Evolutionary conservation across 441 rosid species (phyloP), one percentile per base, ranked within the genome.

Genomic region (Populus hybrid): DNA sequence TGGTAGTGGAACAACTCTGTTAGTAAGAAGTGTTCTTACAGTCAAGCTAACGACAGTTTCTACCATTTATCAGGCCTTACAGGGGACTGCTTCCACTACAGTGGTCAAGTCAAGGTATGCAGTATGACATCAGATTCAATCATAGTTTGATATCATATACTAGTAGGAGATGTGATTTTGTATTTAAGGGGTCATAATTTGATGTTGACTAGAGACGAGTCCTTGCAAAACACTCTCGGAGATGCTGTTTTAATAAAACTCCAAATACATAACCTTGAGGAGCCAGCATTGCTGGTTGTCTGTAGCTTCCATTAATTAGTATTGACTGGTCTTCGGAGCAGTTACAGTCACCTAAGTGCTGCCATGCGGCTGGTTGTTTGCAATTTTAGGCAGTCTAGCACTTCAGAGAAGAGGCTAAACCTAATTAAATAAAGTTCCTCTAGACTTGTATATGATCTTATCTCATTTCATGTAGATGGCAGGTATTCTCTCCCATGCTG

Each of bases 241-340:
- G 87, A 83, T 79, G 78, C 86, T 14, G 14, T 77, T 36, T 68
- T 6, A 75, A 63, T 84, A 77, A 78, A 75, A 72, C 24, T 83
- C 86, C 86, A 86, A 84, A 80, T 20, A 73, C 74, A 68, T 77
- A 34, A 24, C 34, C n/a, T 6, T 38, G 18, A 16, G 34, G 18
- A 67, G 67, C 46, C 69, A 24, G n/a, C 46, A 46, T 61, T 30
- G 72, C 70, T 26, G 66, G 64, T 67, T 69, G 80, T 74, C 73
- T 40, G 73, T 72, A 63, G 30, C 30, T 38, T 28, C 8, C n/a
- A 63, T 64, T 28, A 21, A 66, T n/a, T 40, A 14, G 67, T 68
- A 54, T 21, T 38, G 73, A 78, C 77, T 36, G 50, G 46, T 63
- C 82, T 30, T 32, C 10, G 23, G 75, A 73, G 73, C 26, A 54